Evolutionary conservation across 345 rosid genomes (phyloP).

Genomic region (Gossypium stocksii): DNA sequence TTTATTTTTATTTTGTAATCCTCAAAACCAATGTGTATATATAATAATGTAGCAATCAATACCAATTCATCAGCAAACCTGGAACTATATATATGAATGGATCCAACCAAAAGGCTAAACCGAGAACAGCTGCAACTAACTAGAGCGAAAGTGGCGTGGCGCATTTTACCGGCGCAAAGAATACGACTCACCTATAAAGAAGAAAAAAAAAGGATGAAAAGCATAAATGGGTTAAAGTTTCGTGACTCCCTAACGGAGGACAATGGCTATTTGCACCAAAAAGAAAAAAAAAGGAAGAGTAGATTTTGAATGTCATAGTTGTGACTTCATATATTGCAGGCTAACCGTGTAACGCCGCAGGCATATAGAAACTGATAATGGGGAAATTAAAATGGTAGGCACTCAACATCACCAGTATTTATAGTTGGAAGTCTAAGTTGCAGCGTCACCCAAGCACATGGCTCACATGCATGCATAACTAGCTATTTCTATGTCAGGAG

Average conservation of each 20-base stretch:
- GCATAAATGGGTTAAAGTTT: neutral
- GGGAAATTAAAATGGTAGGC: neutral
- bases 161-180: neutral
- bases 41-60: neutral
- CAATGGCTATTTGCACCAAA: slow-evolving; percentile 23
- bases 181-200: neutral
- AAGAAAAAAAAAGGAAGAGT: neutral
- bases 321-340: neutral
- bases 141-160: neutral
- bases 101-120: neutral
- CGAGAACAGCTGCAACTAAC: neutral
- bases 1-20: neutral
- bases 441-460: slow-evolving; percentile 28
- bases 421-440: slow-evolving; percentile 1
- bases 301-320: slow-evolving; percentile 4
- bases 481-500: neutral
- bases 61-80: neutral
- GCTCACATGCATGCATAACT: slow-evolving; percentile 24
- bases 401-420: slow-evolving; percentile 17
- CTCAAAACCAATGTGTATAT: neutral
- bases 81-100: neutral
- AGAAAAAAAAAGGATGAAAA: neutral
- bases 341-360: neutral
- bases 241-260: slow-evolving; percentile 19
- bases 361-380: neutral